A percentile compares a stretch with the other conserved stretches of the same genome.
phyloP scores from a whole-genome alignment of 164 flowering plant species.

The Annona squamosa region DNA sequence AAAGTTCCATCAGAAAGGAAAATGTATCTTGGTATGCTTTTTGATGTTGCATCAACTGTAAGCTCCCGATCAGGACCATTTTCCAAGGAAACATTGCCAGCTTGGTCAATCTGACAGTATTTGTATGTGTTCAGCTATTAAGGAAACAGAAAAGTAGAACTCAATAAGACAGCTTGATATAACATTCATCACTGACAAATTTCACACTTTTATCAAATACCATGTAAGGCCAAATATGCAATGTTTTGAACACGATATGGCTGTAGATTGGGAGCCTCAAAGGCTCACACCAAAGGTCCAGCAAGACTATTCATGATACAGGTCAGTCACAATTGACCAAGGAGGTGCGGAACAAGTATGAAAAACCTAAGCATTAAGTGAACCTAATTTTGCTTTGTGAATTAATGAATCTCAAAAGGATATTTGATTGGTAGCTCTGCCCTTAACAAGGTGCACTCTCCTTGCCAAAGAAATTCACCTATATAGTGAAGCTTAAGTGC shows the following conservation, averaged over 20 bases:
- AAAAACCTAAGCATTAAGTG: too few relatives aligned
- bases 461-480: conserved; percentile 77
- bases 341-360: too few relatives aligned
- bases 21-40: conserved; percentile 40
- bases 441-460: conserved; percentile 47
- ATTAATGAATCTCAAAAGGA: conserved; percentile 39
- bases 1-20: conserved; percentile 76
- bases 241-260: background rate
- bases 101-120: conserved; percentile 48
- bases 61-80: conserved; percentile 58
- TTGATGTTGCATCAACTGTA: conserved; percentile 34
- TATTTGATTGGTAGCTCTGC: conserved; percentile 77
- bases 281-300: background rate
- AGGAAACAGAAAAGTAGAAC: conserved; percentile 23
- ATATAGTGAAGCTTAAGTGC: conserved; percentile 66
- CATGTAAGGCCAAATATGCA: background rate
- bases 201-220: background rate
- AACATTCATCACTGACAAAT: background rate
- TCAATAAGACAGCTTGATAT: background rate
- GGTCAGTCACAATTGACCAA: background rate
- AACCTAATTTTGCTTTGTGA: background rate
- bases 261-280: background rate
- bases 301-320: background rate
- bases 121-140: conserved; percentile 59
- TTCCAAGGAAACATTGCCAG: conserved; percentile 53